Percentiles rank a stretch among this genome's conserved stretches.
These are phyloP conservation scores for Spatholobus suberectus DNA, from an alignment of 306 rosid species.

Conservation along the genomic window DNA sequence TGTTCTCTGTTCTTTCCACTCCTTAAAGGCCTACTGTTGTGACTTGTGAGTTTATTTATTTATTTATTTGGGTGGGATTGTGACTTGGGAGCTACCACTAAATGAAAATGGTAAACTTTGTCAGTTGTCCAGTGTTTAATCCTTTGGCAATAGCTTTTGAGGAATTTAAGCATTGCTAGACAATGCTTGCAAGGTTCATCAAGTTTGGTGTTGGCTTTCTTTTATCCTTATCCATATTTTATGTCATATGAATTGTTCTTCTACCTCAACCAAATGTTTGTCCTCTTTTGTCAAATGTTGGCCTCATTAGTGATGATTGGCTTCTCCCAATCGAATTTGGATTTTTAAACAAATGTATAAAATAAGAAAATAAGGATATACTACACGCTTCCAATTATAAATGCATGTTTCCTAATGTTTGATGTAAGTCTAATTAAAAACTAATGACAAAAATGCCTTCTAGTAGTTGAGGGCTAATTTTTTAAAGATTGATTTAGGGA, in stretches of 20 bases:
- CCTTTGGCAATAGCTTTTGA: too few relatives aligned
- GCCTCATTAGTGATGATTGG: background rate
- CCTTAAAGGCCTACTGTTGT: too few relatives aligned
- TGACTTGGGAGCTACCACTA: too few relatives aligned
- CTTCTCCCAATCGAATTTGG: background rate
- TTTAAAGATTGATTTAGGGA: background rate
- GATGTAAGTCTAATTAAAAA: background rate
- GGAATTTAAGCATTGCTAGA: background rate
- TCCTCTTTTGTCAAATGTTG: background rate
- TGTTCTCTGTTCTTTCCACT: too few relatives aligned
- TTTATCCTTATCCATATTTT: conserved; percentile 1
- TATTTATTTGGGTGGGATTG: too few relatives aligned
- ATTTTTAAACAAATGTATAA: background rate
- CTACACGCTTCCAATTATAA: background rate
- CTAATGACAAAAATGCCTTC: background rate
- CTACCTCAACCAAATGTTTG: background rate
- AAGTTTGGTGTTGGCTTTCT: background rate
- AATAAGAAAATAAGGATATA: background rate
- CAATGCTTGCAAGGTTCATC: background rate
- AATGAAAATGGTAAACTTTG: too few relatives aligned
- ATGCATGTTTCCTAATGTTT: too few relatives aligned
- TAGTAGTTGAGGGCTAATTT: background rate
- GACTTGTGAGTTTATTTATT: too few relatives aligned
- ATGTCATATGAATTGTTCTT: background rate
- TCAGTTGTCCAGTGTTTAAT: too few relatives aligned